Percentiles rank a stretch among this genome's conserved stretches.
These are phyloP conservation scores for Leccinellum luteum DNA, from an alignment of 768 basidiomycete species.

Conservation along the genomic window DNA sequence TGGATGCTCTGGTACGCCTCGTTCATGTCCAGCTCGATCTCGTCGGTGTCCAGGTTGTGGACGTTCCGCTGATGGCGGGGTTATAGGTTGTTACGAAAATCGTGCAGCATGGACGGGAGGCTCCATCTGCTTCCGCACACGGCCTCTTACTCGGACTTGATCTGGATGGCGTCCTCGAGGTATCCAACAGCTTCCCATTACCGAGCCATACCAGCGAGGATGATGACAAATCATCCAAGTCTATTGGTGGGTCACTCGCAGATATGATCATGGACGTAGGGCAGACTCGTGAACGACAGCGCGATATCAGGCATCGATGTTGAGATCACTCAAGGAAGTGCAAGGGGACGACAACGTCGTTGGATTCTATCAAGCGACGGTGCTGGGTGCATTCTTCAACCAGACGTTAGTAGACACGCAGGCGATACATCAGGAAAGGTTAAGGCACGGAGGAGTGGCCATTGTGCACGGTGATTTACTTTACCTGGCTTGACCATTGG, in stretches of 20 bases:
- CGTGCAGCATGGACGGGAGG: constrained; percentile 86
- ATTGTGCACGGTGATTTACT: constrained; percentile 71
- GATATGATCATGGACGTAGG: constrained; percentile 3
- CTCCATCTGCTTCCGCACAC: constrained; percentile 67
- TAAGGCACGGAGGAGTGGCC: constrained; percentile 83
- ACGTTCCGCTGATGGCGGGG: constrained; percentile 16
- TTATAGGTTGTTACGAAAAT: constrained; percentile 88
- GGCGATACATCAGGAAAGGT: constrained; percentile 79
- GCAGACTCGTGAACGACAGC: constrained; percentile 37
- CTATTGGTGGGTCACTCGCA: constrained; percentile 51
- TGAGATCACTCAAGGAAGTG: constrained; percentile 86
- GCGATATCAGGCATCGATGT: constrained; percentile 82
- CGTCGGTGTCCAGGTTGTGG: not conserved
- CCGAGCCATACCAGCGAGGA: constrained; percentile 73
- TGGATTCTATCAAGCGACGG: constrained; percentile 91
- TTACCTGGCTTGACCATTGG: not conserved
- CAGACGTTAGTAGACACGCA: constrained; percentile 80
- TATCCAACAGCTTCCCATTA: constrained; percentile 87
- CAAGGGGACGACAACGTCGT: constrained; percentile 89
- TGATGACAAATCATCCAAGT: constrained; percentile 78
- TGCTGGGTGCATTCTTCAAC: constrained; percentile 81
- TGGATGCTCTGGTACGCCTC: constrained; percentile 78
- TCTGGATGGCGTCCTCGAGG: constrained; percentile 85
- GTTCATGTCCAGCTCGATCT: constrained; percentile 12
- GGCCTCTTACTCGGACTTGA: constrained; percentile 90